Evolutionary conservation across 108 stramenopile genomes (phyloP), one percentile per base, ranked within the genome.

Genomic region (Nitzschia inconspicua): DNA sequence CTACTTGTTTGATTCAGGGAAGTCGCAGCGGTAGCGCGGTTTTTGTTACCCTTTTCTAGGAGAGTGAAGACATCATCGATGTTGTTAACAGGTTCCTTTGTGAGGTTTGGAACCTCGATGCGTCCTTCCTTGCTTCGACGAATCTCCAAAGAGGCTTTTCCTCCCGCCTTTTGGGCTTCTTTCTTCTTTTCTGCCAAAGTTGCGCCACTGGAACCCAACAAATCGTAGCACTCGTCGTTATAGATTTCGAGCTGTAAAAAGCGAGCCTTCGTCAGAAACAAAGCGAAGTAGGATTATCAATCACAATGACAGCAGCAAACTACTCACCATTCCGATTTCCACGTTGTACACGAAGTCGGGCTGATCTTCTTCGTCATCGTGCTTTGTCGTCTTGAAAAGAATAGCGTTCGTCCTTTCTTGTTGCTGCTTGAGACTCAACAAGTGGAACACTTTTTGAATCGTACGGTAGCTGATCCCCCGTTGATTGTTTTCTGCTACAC

Each of bases 1-100:
- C 85, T 88, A 60, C 85, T 88, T 62, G 92, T 93, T 53, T 95
- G 94, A 74, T 99, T 99, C 68, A 98, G 88, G 65, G 95, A 89
- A n/a, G 99, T 99, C 37, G 89, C 76, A 20, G 96, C 95, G 16
- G 82, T 87, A 10, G 96, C 83, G 34, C 98, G 88, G 64, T 95
- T 96, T n/a, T 58, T 52, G 60, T 97, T 94, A 25, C 94, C 95
- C 29, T 84, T 78, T 54, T 80, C 85, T 57, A 97, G 66, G 27
- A 90, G 67, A 37, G 66, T 59, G 54, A 96, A 72, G 36, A 97
- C 94, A 50, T 95, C 92, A 18, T 86, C 75, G 54, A 91, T 83
- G 48, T 47, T 49, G 27, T 68, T 55, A 28, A 94, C 97, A 9
- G 61, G 62, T 49, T 97, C 95, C 76, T 88, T 89, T 2, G 85